These are phyloP conservation scores for Penicillium ucsense DNA, from an alignment of 495 filamentous ascomycete genomes.

Conservation along the genomic window DNA sequence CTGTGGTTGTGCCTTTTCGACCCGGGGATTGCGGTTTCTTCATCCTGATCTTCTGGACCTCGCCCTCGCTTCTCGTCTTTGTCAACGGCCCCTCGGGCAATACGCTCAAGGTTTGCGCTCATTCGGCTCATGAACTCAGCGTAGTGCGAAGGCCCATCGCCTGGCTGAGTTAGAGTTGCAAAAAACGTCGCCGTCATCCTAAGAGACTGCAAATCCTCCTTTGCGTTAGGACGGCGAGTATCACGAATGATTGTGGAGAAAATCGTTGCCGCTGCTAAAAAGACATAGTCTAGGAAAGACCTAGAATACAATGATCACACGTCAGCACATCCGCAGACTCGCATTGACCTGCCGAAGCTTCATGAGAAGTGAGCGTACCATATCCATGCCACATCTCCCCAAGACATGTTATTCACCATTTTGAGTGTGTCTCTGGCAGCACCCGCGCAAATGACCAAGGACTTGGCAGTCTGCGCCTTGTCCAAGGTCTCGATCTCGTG, in stretches of 20 bases:
- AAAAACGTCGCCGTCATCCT: conserved; percentile 83
- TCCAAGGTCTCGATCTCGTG: conserved; percentile 17
- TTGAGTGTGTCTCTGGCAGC: conserved; percentile 86
- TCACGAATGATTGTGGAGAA: conserved; percentile 92
- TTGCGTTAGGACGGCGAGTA: conserved; percentile 66
- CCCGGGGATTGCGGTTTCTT: conserved; percentile 4
- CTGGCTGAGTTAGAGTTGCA: conserved; percentile 49
- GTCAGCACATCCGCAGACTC: background rate
- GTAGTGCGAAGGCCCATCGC: conserved; percentile 58
- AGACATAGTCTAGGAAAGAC: conserved; percentile 91
- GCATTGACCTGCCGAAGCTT: background rate
- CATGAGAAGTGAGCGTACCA: conserved; percentile 51
- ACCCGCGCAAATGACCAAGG: conserved; percentile 63
- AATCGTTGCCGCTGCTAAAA: conserved; percentile 84
- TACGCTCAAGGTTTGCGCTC: conserved; percentile 82
- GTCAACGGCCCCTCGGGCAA: conserved; percentile 77
- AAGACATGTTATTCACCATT: conserved; percentile 84
- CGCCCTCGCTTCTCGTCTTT: conserved; percentile 55
- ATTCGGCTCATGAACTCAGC: conserved; percentile 85
- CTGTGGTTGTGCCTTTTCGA: conserved; percentile 7
- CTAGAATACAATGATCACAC: conserved; percentile 27
- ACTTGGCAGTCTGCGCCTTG: conserved; percentile 57
- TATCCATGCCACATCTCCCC: conserved; percentile 85
- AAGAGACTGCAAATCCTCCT: conserved; percentile 76
- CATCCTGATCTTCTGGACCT: conserved; percentile 3